These are phyloP conservation scores for Pezicula carpinea DNA, from an alignment of 2,329 filamentous ascomycete species.

Conservation along the genomic window DNA sequence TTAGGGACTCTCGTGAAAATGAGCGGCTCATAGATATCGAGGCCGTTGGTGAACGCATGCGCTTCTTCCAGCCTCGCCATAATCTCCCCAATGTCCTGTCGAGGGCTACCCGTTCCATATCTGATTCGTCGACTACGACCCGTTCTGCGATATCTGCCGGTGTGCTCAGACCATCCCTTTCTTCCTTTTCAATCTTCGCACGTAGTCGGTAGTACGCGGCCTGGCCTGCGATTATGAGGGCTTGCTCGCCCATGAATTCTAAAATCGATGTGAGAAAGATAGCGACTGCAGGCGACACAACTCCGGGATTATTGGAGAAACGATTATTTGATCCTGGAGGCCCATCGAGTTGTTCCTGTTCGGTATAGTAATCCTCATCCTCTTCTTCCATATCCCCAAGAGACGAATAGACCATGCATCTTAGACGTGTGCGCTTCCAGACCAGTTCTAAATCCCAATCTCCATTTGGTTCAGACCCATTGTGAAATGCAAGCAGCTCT, in stretches of 20 bases:
- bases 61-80: constrained; percentile 95
- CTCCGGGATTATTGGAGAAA: constrained; percentile 51
- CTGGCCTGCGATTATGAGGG: constrained; percentile 80
- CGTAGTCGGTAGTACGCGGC: constrained; percentile 70
- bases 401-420: constrained; percentile 98
- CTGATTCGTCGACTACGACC: constrained; percentile 80
- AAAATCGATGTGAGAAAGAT: constrained; percentile 95
- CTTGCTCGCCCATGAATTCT: constrained; percentile 90
- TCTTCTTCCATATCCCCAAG: constrained; percentile 97
- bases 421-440: constrained; percentile 88
- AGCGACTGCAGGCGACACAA: constrained; percentile 83
- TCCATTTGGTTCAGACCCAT: constrained; percentile 42
- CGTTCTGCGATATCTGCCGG: constrained; percentile 53
- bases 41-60: constrained; percentile 55
- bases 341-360: constrained; percentile 67
- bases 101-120: constrained; percentile 89
- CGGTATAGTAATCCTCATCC: constrained; percentile 85
- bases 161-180: constrained; percentile 44
- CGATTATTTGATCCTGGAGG: constrained; percentile 50
- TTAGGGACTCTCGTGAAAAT: constrained; percentile 43
- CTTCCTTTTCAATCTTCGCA: constrained; percentile 52
- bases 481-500: constrained; percentile 54
- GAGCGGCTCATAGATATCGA: constrained; percentile 42
- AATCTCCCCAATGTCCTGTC: constrained; percentile 83
- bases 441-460: constrained; percentile 88